phyloP scores from a whole-genome alignment of 176 grass and related monocot genomes.

The barley (Hordeum vulgare) region DNA sequence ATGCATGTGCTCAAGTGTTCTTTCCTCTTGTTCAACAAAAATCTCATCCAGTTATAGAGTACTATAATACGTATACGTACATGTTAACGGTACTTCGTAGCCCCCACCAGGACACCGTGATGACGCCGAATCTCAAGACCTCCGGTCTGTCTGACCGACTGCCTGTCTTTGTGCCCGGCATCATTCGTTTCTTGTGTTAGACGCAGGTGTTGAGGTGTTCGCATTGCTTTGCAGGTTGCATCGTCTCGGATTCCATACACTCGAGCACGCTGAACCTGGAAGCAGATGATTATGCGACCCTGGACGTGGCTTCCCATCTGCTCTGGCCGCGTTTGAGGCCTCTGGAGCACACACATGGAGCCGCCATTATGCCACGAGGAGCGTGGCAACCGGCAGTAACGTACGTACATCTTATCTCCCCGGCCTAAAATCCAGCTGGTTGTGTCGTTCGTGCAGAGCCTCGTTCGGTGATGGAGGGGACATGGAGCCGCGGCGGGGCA shows the following conservation, averaged over 20 bases:
- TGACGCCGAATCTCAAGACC: slow-evolving; percentile 16
- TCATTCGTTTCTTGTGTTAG: slow-evolving; percentile 27
- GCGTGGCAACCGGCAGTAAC: neutral
- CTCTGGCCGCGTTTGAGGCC: neutral
- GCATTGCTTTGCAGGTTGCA: neutral
- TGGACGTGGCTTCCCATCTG: neutral
- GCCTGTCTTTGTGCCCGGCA: slow-evolving; percentile 11
- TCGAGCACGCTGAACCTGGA: slow-evolving; percentile 4
- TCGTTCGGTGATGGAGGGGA: neutral
- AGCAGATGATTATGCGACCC: slow-evolving; percentile 8
- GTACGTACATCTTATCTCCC: neutral
- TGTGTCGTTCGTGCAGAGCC: neutral
- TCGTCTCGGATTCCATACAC: neutral
- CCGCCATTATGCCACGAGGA: neutral
- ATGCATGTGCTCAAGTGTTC: neutral
- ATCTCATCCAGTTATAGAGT: too few species aligned
- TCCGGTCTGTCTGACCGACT: neutral
- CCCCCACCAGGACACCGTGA: slow-evolving; percentile 16
- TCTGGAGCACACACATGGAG: neutral
- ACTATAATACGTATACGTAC: too few species aligned
- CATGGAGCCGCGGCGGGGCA: neutral
- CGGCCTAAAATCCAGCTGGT: neutral
- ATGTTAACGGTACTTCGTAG: neutral
- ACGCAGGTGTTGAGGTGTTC: slow-evolving; percentile 18
- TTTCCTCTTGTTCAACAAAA: slow-evolving; percentile 6